A percentile compares a stretch with the other conserved stretches of the same genome.
Conservation (phyloP, 441 rosid species). For the Biscutella auriculata region DNA sequence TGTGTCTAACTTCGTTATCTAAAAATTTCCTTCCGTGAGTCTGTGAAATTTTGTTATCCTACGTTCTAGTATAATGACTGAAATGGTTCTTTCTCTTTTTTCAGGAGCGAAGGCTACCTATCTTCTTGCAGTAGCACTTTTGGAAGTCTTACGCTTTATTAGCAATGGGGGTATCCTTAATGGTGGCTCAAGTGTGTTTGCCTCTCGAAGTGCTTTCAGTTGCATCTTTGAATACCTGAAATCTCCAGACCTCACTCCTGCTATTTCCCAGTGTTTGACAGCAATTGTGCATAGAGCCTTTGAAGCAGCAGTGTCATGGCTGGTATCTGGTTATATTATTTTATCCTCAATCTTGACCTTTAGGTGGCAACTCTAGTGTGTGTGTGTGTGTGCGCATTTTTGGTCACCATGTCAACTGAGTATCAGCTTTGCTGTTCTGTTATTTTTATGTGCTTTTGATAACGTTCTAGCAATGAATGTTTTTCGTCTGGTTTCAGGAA, state of each 20-base stretch:
- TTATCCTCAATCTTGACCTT: not conserved
- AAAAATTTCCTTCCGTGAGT: not conserved
- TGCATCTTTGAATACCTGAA: conserved; percentile 83
- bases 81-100: not conserved
- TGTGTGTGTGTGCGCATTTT: not conserved
- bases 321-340: conserved; percentile 29
- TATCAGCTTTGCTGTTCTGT: not conserved
- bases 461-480: not conserved
- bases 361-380: conserved; percentile 1
- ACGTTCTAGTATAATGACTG: not conserved
- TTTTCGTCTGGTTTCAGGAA: conserved; percentile 47
- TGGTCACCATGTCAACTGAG: not conserved
- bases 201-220: conserved; percentile 81
- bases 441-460: not conserved
- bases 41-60: not conserved
- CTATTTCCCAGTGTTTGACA: conserved; percentile 76
- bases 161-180: conserved; percentile 92
- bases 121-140: conserved; percentile 82
- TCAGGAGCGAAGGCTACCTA: conserved; percentile 88
- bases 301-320: conserved; percentile 77
- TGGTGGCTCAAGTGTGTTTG: conserved; percentile 40
- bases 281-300: conserved; percentile 77
- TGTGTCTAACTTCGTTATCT: not conserved
- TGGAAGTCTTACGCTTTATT: conserved; percentile 78
- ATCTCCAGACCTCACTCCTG: conserved; percentile 67